These are phyloP conservation scores for Apostasia ramifera DNA, from an alignment of 106 monocot genomes.

Conservation along the genomic window DNA sequence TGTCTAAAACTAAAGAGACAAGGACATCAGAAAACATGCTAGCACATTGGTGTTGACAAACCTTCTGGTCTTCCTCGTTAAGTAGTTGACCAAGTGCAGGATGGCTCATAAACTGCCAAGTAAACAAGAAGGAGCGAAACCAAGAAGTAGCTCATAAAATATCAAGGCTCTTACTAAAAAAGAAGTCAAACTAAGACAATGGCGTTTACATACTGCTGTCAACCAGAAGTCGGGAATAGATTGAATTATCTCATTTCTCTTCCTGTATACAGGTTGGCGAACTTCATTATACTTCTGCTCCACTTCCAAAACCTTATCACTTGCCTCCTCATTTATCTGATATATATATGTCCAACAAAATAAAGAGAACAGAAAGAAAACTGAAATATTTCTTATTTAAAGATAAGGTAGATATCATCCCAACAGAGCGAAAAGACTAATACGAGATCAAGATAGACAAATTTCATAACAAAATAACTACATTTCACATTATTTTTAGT, in stretches of 20 bases:
- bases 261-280: conserved; percentile 72
- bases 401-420: too few relatives aligned
- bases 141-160: background rate
- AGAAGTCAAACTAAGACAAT: background rate
- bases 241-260: conserved; percentile 66
- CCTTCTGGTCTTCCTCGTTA: conserved; percentile 67
- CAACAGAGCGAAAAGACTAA: too few relatives aligned
- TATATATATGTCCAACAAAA: background rate
- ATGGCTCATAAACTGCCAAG: conserved; percentile 53
- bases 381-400: too few relatives aligned
- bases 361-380: too few relatives aligned
- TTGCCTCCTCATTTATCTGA: conserved; percentile 89
- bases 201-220: conserved; percentile 52
- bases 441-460: too few relatives aligned
- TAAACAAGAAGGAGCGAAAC: background rate
- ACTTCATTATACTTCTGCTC: conserved; percentile 95
- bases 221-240: conserved; percentile 96
- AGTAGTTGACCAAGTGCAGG: conserved; percentile 57
- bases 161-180: background rate
- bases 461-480: too few relatives aligned
- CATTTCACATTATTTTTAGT: too few relatives aligned
- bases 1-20: background rate
- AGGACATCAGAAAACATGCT: background rate
- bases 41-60: background rate
- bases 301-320: conserved; percentile 95